Evolutionary conservation across 768 basidiomycete genomes (phyloP), one percentile per base, ranked within the genome.

Genomic region (Pleurotus tuoliensis): DNA sequence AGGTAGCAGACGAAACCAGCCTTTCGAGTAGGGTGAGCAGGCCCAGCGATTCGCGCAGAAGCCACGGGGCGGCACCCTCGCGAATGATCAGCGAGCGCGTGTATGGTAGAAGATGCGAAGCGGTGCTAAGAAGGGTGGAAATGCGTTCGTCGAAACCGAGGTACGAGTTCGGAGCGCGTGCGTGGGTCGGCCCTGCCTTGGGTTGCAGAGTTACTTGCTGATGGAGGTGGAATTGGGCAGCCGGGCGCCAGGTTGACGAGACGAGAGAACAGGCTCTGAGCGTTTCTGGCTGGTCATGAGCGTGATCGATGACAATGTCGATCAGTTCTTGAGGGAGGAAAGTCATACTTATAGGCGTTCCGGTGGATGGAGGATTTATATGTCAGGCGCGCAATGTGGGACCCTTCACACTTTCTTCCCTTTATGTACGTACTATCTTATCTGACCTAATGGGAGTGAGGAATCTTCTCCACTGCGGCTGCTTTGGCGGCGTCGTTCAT

Each of bases 231-330:
- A 51, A 56, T 20, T 39, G 67, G 62, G 38, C 49, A 56, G 45
- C 66, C 58, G 62, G 43, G 11, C 59, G 22, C 62, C 59, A 66
- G 47, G 60, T 43, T 43, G 59, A 62, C 25, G 55, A 60, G 4
- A 63, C 58, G 2, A 59, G 52, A 30, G 52, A 58, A 45, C 65
- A 66, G 1, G 47, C 16, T 9, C 47, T 15, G 20, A 66, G 58
- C 7, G 61, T 27, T 15, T 13, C 16, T 18, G 57, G 45, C 16
- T 64, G 62, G 37, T 62, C 47, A 16, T 56, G 59, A n/a, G 64
- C n/a, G 46, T 63, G 58, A 57, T 62, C 65, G 34, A 66, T 63
- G 55, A 62, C 56, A 12, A 56, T 38, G 51, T 64, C 65, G 9
- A 58, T 25, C 18, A 66, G 58, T 16, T 66, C 65, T 22, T 49